Base-by-base conservation (phyloP, 192 early-diverging fungal genomes). In the Irineochytrium annulatum region DNA sequence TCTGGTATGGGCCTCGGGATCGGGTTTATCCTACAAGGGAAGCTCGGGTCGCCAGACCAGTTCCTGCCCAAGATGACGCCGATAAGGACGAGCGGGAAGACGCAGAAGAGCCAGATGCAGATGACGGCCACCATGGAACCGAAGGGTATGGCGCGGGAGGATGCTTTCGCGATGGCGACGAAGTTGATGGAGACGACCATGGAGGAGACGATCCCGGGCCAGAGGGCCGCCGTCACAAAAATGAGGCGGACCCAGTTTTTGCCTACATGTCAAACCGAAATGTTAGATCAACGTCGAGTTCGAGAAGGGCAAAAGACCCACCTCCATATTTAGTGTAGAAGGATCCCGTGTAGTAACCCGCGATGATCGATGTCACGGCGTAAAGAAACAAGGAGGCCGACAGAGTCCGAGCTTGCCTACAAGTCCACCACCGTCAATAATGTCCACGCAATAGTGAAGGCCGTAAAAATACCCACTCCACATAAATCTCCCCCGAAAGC, bases 1-100 rank as follows among this genome's bases (percentile, higher is more conserved):
- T 94, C 91, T 16, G 94, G 94, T 43, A 96, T 89, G 65, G 90
- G 94, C 22, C 94, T 83, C 26, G 94, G 94, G 45, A 97, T 94
- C 67, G 90, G 92, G 63, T 97, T 97, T 8, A 90, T 85, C 17
- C 92, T 87, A 33, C 87, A 88, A 14, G 89, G 89, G 63, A 87
- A 89, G 46, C 87, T 76, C 0, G 78, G 72, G 8, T 76, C 63
- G 20, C 75, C 76, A 20, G 74, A 70, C 69, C 77, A 89, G 60
- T 86, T 87, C 20, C 74, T 69, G 4, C 86, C 88, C 3, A 91
- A 53, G 43, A 89, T 83, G 5, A 88, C 86, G 16, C 94, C 94
- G 26, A 89, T 67, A 24, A 92, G 70, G 5, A 87, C 88, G 26
- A 97, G 74, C 39, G 94, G 94, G 5, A 91, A 82, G 16, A 92